Conservation (phyloP, 192 early-diverging fungal species). For the Pecoramyces ruminantium region DNA sequence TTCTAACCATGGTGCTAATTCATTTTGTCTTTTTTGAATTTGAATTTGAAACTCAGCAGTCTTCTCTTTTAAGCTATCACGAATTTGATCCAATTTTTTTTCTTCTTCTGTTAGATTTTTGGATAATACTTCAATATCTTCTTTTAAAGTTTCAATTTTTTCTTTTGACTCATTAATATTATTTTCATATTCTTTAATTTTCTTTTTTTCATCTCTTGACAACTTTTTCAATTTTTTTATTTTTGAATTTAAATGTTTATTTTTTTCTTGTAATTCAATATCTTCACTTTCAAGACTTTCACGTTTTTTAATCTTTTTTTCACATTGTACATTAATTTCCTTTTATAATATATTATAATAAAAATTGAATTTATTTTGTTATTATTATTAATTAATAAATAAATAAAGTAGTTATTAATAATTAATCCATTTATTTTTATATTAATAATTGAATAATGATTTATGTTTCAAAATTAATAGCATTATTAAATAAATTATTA, state of each 20-base stretch:
- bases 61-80: slow-evolving; percentile 30
- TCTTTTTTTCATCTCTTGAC: background rate
- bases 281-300: slow-evolving; percentile 49
- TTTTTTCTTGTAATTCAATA: slow-evolving; percentile 70
- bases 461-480: too few species aligned
- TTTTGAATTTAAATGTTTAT: slow-evolving; percentile 62
- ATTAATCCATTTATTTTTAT: too few species aligned
- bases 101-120: background rate
- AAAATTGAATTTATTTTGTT: too few species aligned
- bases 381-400: too few species aligned
- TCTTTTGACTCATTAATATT: slow-evolving; percentile 48
- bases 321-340: slow-evolving; percentile 1
- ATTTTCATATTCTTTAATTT: slow-evolving; percentile 16
- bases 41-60: slow-evolving; percentile 62
- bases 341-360: background rate
- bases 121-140: background rate
- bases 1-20: slow-evolving; percentile 74
- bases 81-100: background rate
- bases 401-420: too few species aligned
- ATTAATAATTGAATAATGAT: too few species aligned
- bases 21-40: slow-evolving; percentile 70
- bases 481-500: too few species aligned
- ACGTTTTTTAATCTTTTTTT: background rate
- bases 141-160: slow-evolving; percentile 16
- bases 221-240: slow-evolving; percentile 52